Conservation (phyloP, 2,329 filamentous ascomycete species). For the Pseudocercospora musae region DNA sequence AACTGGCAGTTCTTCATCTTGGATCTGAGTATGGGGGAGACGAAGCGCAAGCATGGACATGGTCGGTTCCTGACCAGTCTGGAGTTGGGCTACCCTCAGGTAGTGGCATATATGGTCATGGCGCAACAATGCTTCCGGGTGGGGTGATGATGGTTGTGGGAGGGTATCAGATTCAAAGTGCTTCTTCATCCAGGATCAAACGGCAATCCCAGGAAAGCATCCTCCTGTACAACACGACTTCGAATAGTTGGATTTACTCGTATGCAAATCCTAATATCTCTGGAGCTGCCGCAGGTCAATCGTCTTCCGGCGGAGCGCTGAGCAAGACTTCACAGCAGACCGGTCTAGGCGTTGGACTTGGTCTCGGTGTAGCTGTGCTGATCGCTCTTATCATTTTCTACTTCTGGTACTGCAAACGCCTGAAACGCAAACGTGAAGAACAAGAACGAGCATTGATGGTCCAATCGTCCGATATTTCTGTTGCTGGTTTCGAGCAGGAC, state of each 20-base stretch:
- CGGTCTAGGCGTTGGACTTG: slow-evolving; percentile 46
- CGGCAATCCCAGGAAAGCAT: slow-evolving; percentile 42
- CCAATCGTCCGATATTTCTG: slow-evolving; percentile 27
- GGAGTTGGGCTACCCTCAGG: slow-evolving; percentile 42
- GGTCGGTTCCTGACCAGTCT: slow-evolving; percentile 59
- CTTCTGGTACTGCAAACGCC: slow-evolving; percentile 45
- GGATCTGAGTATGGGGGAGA: slow-evolving; percentile 66
- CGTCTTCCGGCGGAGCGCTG: slow-evolving; percentile 32
- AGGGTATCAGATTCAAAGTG: slow-evolving; percentile 52
- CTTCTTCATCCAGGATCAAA: slow-evolving; percentile 34
- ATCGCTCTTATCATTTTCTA: slow-evolving; percentile 44
- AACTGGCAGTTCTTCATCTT: slow-evolving; percentile 73
- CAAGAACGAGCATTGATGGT: slow-evolving; percentile 55
- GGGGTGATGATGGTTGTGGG: slow-evolving; percentile 60
- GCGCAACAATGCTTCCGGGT: slow-evolving; percentile 59
- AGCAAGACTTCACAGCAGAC: slow-evolving; percentile 46
- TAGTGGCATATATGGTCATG: slow-evolving; percentile 59
- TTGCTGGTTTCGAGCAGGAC: slow-evolving; percentile 45
- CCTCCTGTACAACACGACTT: slow-evolving; percentile 61
- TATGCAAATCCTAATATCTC: slow-evolving; percentile 47
- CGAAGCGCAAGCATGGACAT: slow-evolving; percentile 58
- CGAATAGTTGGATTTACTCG: slow-evolving; percentile 55
- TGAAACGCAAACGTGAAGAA: slow-evolving; percentile 39
- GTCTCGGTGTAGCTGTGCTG: slow-evolving; percentile 43
- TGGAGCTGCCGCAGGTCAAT: neutral